phyloP scores from a whole-genome alignment of 306 rosid species.

The Prunus campanulata region DNA sequence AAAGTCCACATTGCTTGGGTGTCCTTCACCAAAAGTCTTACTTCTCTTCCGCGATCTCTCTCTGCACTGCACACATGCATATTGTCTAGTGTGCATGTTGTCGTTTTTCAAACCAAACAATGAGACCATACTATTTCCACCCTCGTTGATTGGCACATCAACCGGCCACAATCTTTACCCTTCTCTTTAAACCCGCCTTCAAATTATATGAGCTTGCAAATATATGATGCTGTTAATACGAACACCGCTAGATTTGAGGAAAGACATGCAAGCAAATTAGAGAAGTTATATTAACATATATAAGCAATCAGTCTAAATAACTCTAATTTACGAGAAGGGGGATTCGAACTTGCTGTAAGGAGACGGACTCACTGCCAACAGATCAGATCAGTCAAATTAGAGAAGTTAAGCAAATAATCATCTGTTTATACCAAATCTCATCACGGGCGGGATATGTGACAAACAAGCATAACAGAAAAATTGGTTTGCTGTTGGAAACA shows the following conservation, averaged over 20 bases:
- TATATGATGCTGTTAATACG: neutral
- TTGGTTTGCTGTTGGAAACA: neutral
- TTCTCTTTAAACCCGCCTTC: neutral
- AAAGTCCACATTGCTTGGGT: neutral
- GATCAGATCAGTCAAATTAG: no score
- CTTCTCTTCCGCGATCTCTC: neutral
- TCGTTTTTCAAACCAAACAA: neutral
- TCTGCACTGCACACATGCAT: neutral
- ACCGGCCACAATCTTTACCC: neutral
- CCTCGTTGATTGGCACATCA: neutral
- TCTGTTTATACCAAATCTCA: neutral
- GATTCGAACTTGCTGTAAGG: no score
- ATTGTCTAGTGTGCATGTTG: neutral
- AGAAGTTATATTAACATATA: neutral
- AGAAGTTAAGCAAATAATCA: neutral
- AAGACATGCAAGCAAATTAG: neutral
- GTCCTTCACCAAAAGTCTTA: neutral
- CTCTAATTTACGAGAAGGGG: no score
- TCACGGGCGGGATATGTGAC: neutral
- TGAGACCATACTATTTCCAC: neutral
- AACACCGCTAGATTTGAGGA: neutral
- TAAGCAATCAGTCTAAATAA: no score
- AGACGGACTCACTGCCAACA: no score
- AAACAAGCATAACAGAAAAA: neutral
- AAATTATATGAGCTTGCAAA: neutral